Evolutionary conservation across 164 flowering plant genomes (phyloP), one percentile per base, ranked within the genome.

Genomic region (Annona cherimola): DNA sequence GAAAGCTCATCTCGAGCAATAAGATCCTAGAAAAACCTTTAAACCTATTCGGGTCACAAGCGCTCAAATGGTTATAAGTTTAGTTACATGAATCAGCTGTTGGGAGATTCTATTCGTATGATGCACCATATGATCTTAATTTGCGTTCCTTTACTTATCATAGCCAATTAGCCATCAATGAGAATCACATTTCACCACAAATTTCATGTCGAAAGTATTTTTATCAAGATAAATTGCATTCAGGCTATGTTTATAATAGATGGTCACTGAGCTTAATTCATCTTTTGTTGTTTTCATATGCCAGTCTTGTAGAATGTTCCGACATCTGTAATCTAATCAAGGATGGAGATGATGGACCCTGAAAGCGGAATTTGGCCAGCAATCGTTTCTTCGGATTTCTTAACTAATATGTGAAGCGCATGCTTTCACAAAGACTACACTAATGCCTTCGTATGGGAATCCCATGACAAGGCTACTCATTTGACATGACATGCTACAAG

Each of bases 281-380:
- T 63, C 68, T 16, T 45, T 20, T 46, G 41, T 50, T 14, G 39
- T 5, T 26, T 45, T 39, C 41, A 26, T 41, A 63, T 45, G 82
- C 81, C 90, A 90, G 97, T 78, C 81, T 94, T 84, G 90, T 90
- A 61, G 99, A 92, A 69, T 94, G 97, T 75, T 87, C 95, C 4
- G 97, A 94, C 77, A 90, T 94, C 3, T 92, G 99, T 66, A 94
- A 92, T 75, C 82, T 94, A 79, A 86, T 92, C 57, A 88, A 83
- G 69, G 97, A 94, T 64, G 81, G 82, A n/a, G 95, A 91, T 12
- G 87, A 84, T 67, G 94, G 93, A 68, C 90, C 88, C 16, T 88
- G 71, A 86, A 43, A 45, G n/a, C 26, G 2, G 4, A 42, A 14
- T 42, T 40, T 26, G 35, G 35, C 35, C 35, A 26, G 35, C 35